A percentile compares a stretch with the other conserved stretches of the same genome.
Evolutionary conservation across 176 grass and related monocot species (phyloP).

Genomic region (Urochloa ruziziensis): DNA sequence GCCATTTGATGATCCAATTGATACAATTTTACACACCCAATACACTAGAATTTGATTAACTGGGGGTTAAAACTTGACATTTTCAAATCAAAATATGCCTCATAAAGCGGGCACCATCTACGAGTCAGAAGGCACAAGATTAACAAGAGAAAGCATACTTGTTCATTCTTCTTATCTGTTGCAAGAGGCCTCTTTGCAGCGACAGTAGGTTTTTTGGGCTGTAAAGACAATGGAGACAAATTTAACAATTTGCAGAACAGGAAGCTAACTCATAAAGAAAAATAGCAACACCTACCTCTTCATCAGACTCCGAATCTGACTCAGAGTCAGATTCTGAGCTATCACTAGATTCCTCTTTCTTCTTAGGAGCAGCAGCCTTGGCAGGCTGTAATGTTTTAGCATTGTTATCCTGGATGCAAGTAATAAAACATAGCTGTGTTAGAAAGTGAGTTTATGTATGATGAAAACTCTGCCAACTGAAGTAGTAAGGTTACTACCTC

Average conservation of each 20-base stretch:
- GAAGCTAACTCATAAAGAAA: neutral
- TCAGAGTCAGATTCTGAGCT: slow-evolving; percentile 46
- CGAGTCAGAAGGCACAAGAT: neutral
- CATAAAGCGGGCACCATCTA: no score
- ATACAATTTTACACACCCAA: neutral
- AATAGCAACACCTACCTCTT: slow-evolving; percentile 15
- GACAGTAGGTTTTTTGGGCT: slow-evolving; percentile 34
- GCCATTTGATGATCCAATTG: no score
- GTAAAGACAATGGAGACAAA: slow-evolving; percentile 5
- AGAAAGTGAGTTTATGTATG: neutral
- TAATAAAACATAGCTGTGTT: neutral
- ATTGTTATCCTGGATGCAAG: slow-evolving; percentile 21
- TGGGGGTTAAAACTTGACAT: neutral
- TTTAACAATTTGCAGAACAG: neutral
- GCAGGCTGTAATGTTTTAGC: slow-evolving; percentile 34
- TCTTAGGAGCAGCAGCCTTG: slow-evolving; percentile 36
- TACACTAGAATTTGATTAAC: neutral
- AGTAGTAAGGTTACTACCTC: slow-evolving; percentile 21
- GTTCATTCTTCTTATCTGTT: slow-evolving; percentile 30
- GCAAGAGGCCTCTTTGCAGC: slow-evolving; percentile 33
- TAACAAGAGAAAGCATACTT: slow-evolving; percentile 34
- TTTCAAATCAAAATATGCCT: neutral
- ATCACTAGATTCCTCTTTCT: slow-evolving; percentile 41
- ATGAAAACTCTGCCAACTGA: neutral
- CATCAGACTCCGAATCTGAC: slow-evolving; percentile 39